Conservation (phyloP, 306 rosid species). For the Cucurbita maxima region DNA sequence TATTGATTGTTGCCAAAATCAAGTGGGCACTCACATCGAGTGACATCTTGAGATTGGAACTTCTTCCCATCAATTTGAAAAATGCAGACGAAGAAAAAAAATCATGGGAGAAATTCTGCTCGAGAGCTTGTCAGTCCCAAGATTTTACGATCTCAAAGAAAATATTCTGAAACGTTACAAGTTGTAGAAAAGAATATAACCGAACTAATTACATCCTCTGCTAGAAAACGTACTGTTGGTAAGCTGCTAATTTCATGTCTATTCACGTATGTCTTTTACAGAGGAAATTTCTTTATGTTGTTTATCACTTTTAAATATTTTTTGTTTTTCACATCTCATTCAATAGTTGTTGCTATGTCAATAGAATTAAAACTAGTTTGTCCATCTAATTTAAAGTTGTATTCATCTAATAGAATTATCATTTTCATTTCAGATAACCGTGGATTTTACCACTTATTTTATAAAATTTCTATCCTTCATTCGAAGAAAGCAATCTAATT, state of each 20-base stretch:
- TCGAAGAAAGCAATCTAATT: neutral
- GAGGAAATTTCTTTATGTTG: neutral
- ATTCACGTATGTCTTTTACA: neutral
- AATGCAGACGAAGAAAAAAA: constrained; percentile 71
- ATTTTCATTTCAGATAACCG: neutral
- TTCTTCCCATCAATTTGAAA: constrained; percentile 13
- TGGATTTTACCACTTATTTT: neutral
- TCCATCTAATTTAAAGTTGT: neutral
- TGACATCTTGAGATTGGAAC: constrained; percentile 2
- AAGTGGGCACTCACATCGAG: neutral
- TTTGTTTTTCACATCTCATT: too few relatives aligned
- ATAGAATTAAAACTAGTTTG: neutral
- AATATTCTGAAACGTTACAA: constrained; percentile 33
- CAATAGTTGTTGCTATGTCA: neutral
- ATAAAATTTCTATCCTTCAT: neutral
- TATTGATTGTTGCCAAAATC: constrained; percentile 11
- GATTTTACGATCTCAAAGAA: constrained; percentile 58
- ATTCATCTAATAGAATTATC: neutral
- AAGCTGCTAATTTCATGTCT: constrained; percentile 13
- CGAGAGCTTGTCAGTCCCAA: constrained; percentile 36
- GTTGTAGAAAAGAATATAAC: constrained; percentile 41
- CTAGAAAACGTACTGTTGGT: constrained; percentile 52
- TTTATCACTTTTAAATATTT: neutral
- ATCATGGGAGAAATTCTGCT: constrained; percentile 30
- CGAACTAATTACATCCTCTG: constrained; percentile 60